These are phyloP conservation scores for Pseudogymnoascus destructans DNA, from an alignment of 2,329 filamentous ascomycete genomes.

Conservation along the genomic window DNA sequence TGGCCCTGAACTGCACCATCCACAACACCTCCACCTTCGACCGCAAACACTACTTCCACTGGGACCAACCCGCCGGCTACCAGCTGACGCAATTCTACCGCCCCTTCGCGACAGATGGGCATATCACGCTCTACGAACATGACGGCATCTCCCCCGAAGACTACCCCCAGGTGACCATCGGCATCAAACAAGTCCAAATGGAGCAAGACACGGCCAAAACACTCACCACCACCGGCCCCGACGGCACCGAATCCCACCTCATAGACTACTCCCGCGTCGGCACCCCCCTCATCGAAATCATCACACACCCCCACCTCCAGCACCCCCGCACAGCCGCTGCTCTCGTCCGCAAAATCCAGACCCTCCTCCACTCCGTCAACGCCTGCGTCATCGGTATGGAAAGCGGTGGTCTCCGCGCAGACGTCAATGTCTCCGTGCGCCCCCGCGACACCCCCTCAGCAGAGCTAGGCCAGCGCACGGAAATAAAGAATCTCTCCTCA, in stretches of 20 bases:
- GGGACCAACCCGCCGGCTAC: constrained; percentile 92
- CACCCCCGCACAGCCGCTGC: constrained; percentile 77
- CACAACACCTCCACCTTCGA: constrained; percentile 75
- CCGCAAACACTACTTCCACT: constrained; percentile 97
- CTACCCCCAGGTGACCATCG: constrained; percentile 42
- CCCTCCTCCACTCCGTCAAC: constrained; percentile 64
- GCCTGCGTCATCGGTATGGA: constrained; percentile 91
- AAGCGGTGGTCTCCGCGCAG: constrained; percentile 74
- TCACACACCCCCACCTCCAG: constrained; percentile 80
- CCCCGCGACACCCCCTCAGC: constrained; percentile 30
- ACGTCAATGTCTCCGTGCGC: constrained; percentile 86
- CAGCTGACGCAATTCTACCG: constrained; percentile 96
- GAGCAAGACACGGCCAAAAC: constrained; percentile 98
- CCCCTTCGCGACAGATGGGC: constrained; percentile 56
- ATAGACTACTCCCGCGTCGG: constrained; percentile 92
- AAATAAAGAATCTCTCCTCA: constrained; percentile 94
- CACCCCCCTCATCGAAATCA: constrained; percentile 85
- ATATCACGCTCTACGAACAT: constrained; percentile 53
- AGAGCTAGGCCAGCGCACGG: constrained; percentile 71
- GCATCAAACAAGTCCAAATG: constrained; percentile 89
- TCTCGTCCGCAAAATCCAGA: constrained; percentile 78
- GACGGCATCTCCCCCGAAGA: constrained; percentile 71
- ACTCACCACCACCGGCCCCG: constrained; percentile 44
- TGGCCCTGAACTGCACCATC: constrained; percentile 70
- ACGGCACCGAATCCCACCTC: constrained; percentile 53